Percentiles rank a stretch among this genome's conserved stretches.
phyloP scores from a whole-genome alignment of 2,329 filamentous ascomycete species.

The Pyricularia sp. region DNA sequence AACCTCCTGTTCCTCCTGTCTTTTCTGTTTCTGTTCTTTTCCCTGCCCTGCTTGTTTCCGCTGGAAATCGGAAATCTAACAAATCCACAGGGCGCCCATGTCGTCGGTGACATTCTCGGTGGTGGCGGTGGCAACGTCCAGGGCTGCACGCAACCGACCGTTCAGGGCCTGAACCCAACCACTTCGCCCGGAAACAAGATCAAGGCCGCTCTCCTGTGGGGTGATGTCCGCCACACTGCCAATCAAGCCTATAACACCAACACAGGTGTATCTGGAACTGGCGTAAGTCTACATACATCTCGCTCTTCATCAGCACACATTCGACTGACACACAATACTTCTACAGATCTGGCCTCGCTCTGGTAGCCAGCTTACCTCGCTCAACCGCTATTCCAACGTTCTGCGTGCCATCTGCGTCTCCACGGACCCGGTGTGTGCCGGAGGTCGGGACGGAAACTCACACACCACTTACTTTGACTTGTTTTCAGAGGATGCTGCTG shows the following conservation, averaged over 20 bases:
- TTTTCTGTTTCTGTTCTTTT: too few relatives aligned
- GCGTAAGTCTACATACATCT: background rate
- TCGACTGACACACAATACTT: background rate
- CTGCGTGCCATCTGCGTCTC: slow-evolving; percentile 17
- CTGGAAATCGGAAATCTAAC: too few relatives aligned
- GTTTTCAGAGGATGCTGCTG: slow-evolving; percentile 15
- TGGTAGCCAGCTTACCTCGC: slow-evolving; percentile 11
- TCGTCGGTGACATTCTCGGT: slow-evolving; percentile 13
- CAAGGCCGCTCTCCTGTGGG: slow-evolving; percentile 16
- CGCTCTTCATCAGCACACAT: background rate
- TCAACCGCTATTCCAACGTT: slow-evolving; percentile 14
- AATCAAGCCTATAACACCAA: slow-evolving; percentile 18
- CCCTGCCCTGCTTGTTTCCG: too few relatives aligned
- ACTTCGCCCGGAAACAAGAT: slow-evolving; percentile 11
- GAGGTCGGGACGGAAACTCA: slow-evolving; percentile 19
- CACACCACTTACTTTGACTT: slow-evolving; percentile 21
- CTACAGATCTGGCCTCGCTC: slow-evolving; percentile 13
- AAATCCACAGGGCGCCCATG: slow-evolving; percentile 9
- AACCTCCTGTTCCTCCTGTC: too few relatives aligned
- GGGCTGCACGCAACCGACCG: slow-evolving; percentile 11
- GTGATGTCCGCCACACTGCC: slow-evolving; percentile 18
- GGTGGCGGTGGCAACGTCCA: slow-evolving; percentile 12
- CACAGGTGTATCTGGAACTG: slow-evolving; percentile 10
- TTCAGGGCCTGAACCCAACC: slow-evolving; percentile 6
- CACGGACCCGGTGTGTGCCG: slow-evolving; percentile 18